phyloP scores from a whole-genome alignment of 139 green algal genomes.

The Chlamydomonas asymmetrica region DNA sequence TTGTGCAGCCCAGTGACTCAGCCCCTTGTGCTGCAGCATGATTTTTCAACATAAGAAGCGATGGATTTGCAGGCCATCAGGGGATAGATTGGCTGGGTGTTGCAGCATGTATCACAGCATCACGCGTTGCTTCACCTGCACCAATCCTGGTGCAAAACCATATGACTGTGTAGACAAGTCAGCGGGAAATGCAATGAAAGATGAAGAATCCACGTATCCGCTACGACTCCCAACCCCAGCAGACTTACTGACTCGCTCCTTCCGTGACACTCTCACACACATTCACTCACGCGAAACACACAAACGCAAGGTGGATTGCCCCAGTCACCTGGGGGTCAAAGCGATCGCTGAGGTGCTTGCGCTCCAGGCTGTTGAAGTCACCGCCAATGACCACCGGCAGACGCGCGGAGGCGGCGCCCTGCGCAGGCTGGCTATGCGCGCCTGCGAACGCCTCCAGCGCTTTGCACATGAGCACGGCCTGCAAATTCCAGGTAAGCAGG shows the following conservation, averaged over 20 bases:
- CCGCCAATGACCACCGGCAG: conserved; percentile 41
- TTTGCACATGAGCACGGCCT: conserved; percentile 35
- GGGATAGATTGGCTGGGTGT: no score
- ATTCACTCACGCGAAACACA: background rate
- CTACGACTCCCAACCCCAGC: no score
- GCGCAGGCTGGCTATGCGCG: background rate
- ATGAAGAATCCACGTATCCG: background rate
- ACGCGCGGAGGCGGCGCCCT: background rate
- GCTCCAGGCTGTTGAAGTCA: conserved; percentile 50
- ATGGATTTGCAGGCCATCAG: no score
- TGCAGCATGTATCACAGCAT: no score
- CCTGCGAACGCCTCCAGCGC: conserved; percentile 10
- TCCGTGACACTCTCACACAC: no score
- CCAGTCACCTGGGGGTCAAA: conserved; percentile 25
- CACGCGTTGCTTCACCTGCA: no score
- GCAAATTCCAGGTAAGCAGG: background rate
- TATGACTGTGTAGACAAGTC: background rate
- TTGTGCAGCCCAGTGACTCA: background rate
- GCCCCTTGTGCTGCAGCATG: no score
- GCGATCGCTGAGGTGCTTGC: conserved; percentile 21
- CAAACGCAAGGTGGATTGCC: background rate
- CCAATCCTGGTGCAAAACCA: no score
- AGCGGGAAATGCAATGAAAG: background rate
- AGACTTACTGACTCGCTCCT: no score
- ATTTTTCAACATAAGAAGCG: no score